Conservation (phyloP, 345 rosid species). For the Clarkia xantiana region DNA sequence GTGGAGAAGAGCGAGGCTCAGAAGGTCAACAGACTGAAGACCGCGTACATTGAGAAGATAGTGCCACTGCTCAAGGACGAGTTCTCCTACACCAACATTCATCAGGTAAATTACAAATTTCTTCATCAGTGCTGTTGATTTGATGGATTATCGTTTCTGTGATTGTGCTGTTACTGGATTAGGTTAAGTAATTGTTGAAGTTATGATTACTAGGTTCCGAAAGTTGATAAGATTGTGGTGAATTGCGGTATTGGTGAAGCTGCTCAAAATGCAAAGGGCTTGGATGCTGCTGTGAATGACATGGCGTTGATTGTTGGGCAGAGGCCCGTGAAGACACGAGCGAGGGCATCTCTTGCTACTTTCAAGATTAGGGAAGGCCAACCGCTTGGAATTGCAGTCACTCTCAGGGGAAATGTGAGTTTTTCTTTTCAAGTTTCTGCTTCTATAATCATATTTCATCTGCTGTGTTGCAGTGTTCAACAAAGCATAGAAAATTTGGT, state of each 20-base stretch:
- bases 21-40: conserved; percentile 48
- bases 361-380: conserved; percentile 91
- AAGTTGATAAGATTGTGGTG: conserved; percentile 69
- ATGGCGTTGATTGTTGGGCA: conserved; percentile 76
- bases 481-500: no score
- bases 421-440: background rate
- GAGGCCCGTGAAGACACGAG: conserved; percentile 76
- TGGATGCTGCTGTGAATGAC: conserved; percentile 77
- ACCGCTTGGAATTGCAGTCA: conserved; percentile 79
- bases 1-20: conserved; percentile 78
- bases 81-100: conserved; percentile 67
- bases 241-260: conserved; percentile 98
- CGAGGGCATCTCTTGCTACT: conserved; percentile 58
- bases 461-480: no score
- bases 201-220: conserved; percentile 44
- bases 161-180: no score
- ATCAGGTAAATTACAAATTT: conserved; percentile 30
- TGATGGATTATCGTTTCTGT: background rate
- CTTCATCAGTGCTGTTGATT: background rate
- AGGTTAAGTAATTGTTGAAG: background rate
- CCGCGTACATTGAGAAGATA: conserved; percentile 62
- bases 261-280: conserved; percentile 75
- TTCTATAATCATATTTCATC: no score
- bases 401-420: conserved; percentile 78
- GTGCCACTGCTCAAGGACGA: conserved; percentile 73